Evolutionary conservation across 2,329 filamentous ascomycete species (phyloP).

Genomic region (Aspergillus novoparasiticus): DNA sequence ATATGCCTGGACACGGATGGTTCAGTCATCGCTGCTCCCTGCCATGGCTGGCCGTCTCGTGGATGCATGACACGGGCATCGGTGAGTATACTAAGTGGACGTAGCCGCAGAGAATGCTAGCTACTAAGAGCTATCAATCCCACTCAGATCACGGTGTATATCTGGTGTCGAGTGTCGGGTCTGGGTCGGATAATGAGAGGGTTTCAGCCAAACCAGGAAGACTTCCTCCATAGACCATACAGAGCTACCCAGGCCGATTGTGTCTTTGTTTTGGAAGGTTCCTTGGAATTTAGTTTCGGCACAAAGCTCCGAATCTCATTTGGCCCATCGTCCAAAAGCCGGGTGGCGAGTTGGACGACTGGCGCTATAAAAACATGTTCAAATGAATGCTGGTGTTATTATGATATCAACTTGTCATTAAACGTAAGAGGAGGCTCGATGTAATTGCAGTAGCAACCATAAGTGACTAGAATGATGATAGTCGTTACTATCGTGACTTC

Average conservation of each 20-base stretch:
- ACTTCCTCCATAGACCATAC: neutral
- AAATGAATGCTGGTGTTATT: neutral
- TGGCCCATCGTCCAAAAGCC: neutral
- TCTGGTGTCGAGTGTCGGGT: neutral
- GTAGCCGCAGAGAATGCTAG: neutral
- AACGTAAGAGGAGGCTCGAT: neutral
- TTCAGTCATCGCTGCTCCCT: neutral
- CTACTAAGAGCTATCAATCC: neutral
- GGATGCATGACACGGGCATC: neutral
- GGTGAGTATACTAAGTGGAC: neutral
- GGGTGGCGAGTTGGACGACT: neutral
- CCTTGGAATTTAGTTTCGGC: neutral
- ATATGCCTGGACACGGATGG: neutral
- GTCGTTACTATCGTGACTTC: neutral
- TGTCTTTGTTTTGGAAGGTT: neutral
- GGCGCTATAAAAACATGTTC: neutral
- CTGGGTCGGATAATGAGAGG: neutral
- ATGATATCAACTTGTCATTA: neutral
- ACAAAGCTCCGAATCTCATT: neutral
- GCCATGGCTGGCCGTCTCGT: neutral
- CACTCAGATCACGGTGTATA: neutral
- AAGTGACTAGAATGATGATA: neutral
- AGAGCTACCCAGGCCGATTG: neutral
- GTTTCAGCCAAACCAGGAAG: neutral
- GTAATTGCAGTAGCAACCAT: too few relatives aligned